A percentile compares a stretch with the other conserved stretches of the same genome.
phyloP scores from a whole-genome alignment of 2,329 filamentous ascomycete species.

The Phyllosticta citrichinensis region DNA sequence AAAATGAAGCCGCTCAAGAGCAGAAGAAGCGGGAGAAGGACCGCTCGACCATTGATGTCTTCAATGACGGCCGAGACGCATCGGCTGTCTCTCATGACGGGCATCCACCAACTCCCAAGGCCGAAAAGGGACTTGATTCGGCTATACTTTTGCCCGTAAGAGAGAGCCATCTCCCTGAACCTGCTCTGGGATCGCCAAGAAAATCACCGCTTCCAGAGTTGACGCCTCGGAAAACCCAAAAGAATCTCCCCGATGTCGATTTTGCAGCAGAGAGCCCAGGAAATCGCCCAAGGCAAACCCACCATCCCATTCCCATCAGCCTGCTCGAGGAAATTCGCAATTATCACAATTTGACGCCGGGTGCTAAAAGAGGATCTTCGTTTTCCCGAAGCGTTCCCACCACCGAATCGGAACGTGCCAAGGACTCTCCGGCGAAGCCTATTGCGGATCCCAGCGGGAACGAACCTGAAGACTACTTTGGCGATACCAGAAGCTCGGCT shows the following conservation, averaged over 20 bases:
- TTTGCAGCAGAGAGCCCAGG: not conserved
- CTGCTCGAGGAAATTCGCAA: constrained; percentile 49
- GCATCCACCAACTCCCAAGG: not conserved
- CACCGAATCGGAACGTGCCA: constrained; percentile 25
- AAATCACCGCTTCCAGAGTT: constrained; percentile 1
- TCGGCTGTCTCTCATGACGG: not conserved
- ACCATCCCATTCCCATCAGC: constrained; percentile 32
- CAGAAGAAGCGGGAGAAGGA: constrained; percentile 40
- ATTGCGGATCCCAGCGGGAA: constrained; percentile 10
- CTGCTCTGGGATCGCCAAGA: constrained; percentile 1
- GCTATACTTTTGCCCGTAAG: not conserved
- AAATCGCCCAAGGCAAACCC: not conserved
- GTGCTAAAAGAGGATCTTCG: constrained; percentile 34
- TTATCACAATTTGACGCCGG: constrained; percentile 42
- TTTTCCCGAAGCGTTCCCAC: constrained; percentile 43
- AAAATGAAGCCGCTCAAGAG: constrained; percentile 46
- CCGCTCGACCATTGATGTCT: constrained; percentile 12
- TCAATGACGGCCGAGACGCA: constrained; percentile 1
- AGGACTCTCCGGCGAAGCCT: constrained; percentile 15
- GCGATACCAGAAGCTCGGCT: not conserved
- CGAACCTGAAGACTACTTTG: constrained; percentile 10
- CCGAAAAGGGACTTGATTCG: not conserved
- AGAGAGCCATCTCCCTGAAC: not conserved
- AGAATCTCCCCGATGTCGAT: not conserved
- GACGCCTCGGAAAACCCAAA: not conserved